Evolutionary conservation across 495 filamentous ascomycete species (phyloP).

Genomic region (Ascobolus immersus): DNA sequence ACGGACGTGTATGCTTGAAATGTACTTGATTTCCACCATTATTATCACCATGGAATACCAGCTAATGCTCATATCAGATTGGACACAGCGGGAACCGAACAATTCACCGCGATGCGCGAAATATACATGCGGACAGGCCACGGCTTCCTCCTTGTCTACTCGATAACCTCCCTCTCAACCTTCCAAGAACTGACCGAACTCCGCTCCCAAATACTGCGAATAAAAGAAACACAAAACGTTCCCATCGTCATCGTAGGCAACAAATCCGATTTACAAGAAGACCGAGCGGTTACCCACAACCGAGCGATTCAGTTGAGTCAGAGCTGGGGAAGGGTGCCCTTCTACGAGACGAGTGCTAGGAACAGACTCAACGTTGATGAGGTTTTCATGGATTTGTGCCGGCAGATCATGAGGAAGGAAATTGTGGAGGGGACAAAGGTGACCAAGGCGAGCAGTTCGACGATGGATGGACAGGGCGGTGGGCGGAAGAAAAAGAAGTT

Average conservation of each 20-base stretch:
- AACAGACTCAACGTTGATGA: constrained; percentile 72
- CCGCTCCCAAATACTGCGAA: constrained; percentile 85
- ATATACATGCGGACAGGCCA: constrained; percentile 92
- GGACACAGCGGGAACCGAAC: constrained; percentile 92
- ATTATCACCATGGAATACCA: background rate
- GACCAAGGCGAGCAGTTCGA: constrained; percentile 7
- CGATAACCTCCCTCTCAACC: constrained; percentile 69
- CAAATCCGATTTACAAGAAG: constrained; percentile 86
- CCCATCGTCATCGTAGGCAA: constrained; percentile 94
- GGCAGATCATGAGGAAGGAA: constrained; percentile 56
- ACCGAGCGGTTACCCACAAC: constrained; percentile 56
- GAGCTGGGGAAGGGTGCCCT: constrained; percentile 70
- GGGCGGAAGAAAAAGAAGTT: constrained; percentile 5
- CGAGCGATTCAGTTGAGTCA: constrained; percentile 70
- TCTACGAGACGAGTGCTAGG: constrained; percentile 81
- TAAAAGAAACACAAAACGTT: constrained; percentile 79
- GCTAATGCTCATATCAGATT: constrained; percentile 27
- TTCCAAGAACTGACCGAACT: constrained; percentile 67
- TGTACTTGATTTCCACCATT: constrained; percentile 31
- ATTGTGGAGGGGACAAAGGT: constrained; percentile 21
- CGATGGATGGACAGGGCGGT: constrained; percentile 5
- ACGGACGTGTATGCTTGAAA: constrained; percentile 86
- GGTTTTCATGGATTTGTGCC: constrained; percentile 76
- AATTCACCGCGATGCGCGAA: constrained; percentile 97
- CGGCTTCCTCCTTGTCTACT: constrained; percentile 93